A percentile compares a stretch with the other conserved stretches of the same genome.
Evolutionary conservation across 2,329 filamentous ascomycete genomes (phyloP).

Genomic region (Coniochaeta prunicola): DNA sequence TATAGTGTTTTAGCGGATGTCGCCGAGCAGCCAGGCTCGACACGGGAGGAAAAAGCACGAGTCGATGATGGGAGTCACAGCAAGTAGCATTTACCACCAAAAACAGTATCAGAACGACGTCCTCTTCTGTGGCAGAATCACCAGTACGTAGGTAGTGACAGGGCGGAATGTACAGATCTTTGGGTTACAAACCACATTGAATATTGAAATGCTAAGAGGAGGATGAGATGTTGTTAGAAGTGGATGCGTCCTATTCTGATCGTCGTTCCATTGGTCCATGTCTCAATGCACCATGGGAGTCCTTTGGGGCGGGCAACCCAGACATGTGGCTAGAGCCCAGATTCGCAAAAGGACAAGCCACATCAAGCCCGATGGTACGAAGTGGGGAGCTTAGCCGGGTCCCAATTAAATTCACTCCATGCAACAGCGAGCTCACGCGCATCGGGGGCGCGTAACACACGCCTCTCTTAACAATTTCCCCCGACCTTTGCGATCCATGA

Average conservation of each 20-base stretch:
- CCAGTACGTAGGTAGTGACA: too few species aligned
- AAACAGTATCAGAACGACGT: too few species aligned
- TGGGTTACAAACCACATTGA: too few species aligned
- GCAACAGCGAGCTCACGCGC: conserved; percentile 1
- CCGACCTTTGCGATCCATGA: background rate
- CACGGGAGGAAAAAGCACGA: too few species aligned
- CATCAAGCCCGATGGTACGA: background rate
- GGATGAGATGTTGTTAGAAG: background rate
- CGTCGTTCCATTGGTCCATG: background rate
- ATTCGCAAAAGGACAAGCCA: background rate
- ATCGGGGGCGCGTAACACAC: background rate
- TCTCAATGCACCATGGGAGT: too few species aligned
- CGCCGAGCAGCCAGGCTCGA: too few species aligned
- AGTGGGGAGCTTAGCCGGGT: background rate
- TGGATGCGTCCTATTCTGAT: background rate
- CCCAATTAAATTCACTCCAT: background rate
- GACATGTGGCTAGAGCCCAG: background rate
- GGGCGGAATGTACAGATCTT: too few species aligned
- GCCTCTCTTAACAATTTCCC: background rate
- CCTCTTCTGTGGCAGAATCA: too few species aligned
- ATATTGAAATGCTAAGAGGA: background rate
- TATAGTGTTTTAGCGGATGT: too few species aligned
- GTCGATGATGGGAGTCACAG: too few species aligned
- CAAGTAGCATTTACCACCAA: too few species aligned
- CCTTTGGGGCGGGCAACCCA: too few species aligned